Evolutionary conservation across 768 basidiomycete genomes (phyloP).

Genomic region (Phallus indusiatus): DNA sequence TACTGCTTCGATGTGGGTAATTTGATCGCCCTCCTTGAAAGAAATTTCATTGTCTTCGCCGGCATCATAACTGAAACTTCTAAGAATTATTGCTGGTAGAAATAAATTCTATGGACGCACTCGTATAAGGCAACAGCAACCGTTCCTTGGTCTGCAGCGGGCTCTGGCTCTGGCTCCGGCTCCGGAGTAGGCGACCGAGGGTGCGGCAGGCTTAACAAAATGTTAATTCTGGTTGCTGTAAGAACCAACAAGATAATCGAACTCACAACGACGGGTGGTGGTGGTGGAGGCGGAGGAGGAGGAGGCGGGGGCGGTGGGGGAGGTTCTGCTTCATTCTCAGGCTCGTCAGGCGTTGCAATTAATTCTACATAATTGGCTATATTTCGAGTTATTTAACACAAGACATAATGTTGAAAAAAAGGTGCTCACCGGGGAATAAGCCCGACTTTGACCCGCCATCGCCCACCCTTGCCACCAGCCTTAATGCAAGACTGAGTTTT

Average conservation of each 20-base stretch:
- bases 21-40: conserved; percentile 75
- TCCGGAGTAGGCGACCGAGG: conserved; percentile 23
- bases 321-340: conserved; percentile 23
- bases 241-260: no score
- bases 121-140: conserved; percentile 61
- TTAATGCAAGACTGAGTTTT: conserved; percentile 1
- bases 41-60: conserved; percentile 86
- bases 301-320: conserved; percentile 39
- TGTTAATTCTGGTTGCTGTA: background rate
- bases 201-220: conserved; percentile 26
- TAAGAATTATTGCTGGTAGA: conserved; percentile 8
- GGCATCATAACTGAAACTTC: conserved; percentile 62
- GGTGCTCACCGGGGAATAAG: conserved; percentile 69
- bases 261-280: no score
- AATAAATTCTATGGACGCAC: conserved; percentile 31
- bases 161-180: conserved; percentile 35
- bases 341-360: conserved; percentile 36
- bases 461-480: conserved; percentile 87
- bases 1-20: conserved; percentile 68
- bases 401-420: background rate
- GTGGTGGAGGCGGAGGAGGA: conserved; percentile 27
- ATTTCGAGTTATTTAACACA: background rate
- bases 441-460: conserved; percentile 58
- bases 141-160: conserved; percentile 45
- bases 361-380: conserved; percentile 84